phyloP scores from a whole-genome alignment of 768 basidiomycete genomes.

The Agaricus subrufescens region DNA sequence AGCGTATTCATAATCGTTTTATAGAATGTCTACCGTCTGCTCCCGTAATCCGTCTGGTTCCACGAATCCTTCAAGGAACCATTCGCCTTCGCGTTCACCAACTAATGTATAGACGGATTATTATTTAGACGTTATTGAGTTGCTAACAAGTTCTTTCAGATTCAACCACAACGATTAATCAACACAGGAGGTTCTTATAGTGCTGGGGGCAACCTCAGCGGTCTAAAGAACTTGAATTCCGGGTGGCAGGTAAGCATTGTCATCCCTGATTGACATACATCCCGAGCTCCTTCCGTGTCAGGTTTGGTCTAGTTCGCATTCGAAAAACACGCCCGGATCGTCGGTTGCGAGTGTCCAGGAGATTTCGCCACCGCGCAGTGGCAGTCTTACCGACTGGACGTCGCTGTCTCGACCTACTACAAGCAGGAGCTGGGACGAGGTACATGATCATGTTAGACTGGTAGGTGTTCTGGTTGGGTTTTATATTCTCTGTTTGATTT shows the following conservation, averaged over 20 bases:
- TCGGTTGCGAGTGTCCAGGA: constrained; percentile 53
- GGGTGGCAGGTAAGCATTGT: constrained; percentile 60
- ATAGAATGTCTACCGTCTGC: constrained; percentile 35
- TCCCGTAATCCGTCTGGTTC: constrained; percentile 69
- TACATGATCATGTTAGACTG: constrained; percentile 3
- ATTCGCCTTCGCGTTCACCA: constrained; percentile 60
- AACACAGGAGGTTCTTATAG: constrained; percentile 35
- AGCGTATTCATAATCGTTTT: constrained; percentile 11
- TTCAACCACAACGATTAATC: constrained; percentile 42
- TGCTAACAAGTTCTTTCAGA: constrained; percentile 17
- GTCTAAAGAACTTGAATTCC: constrained; percentile 49
- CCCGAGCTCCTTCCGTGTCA: constrained; percentile 23
- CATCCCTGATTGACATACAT: not conserved
- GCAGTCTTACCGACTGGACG: constrained; percentile 49
- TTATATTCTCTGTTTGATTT: not conserved
- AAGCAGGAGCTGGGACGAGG: constrained; percentile 57
- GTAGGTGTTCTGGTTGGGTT: not conserved
- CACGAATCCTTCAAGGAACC: constrained; percentile 58
- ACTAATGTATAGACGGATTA: constrained; percentile 36
- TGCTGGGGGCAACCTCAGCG: constrained; percentile 39
- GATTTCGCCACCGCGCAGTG: constrained; percentile 33
- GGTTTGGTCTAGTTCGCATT: constrained; percentile 61
- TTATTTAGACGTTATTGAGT: not conserved
- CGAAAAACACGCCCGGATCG: constrained; percentile 57
- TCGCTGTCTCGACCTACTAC: constrained; percentile 40